These are phyloP conservation scores for Salvia sclarea DNA, from an alignment of 305 asterid species.

Conservation along the genomic window DNA sequence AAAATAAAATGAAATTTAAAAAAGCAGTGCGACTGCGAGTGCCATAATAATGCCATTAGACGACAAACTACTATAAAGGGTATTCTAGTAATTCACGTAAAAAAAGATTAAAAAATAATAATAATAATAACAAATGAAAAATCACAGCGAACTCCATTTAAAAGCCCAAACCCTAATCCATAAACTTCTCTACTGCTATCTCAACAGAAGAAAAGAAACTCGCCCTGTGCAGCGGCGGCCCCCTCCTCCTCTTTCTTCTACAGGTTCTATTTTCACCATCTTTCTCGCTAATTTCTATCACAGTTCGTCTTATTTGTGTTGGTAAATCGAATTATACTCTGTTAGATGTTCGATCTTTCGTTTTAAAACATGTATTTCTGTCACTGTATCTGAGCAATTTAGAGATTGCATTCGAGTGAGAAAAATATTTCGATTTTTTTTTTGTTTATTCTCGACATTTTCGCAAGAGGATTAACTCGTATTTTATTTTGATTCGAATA, in stretches of 20 bases:
- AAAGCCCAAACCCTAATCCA: conserved; percentile 17
- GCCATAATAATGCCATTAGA: too few relatives aligned
- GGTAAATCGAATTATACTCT: background rate
- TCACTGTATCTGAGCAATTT: background rate
- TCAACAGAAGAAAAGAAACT: background rate
- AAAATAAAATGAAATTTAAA: too few relatives aligned
- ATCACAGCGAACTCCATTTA: background rate
- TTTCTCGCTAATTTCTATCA: background rate
- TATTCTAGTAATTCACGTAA: background rate
- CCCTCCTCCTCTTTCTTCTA: background rate
- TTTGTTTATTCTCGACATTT: background rate
- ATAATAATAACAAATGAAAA: background rate
- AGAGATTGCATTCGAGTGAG: background rate
- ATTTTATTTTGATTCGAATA: background rate
- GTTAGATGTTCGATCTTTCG: background rate
- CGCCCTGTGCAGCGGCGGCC: conserved; percentile 20
- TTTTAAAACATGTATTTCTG: background rate
- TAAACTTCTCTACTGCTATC: background rate
- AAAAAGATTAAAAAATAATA: background rate
- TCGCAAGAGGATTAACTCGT: background rate
- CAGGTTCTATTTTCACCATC: conserved; percentile 15
- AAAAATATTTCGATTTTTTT: background rate
- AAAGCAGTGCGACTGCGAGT: too few relatives aligned
- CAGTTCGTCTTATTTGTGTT: background rate
- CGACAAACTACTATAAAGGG: background rate